Base-by-base conservation (phyloP, 169 alveolate genomes). In the Besnoitia besnoiti region DNA sequence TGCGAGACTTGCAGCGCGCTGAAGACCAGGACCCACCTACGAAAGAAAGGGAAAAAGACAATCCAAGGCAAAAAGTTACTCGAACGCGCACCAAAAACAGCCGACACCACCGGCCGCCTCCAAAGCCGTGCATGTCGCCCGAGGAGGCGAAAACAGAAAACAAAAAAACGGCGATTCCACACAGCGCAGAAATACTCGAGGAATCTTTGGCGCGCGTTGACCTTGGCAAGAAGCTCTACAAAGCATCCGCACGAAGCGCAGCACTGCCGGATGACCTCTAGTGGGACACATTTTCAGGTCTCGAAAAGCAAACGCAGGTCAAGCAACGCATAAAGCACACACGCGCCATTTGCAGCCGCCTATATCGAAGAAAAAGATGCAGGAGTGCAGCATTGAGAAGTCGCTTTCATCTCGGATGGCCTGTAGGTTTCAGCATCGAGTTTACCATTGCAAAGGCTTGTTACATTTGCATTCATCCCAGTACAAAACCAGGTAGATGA, bases 391-490 rank as follows among this genome's bases (percentile, higher is more conserved):
- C 12, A 12, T 42, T 73, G 49, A 39, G 46, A 39, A 39, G n/a
- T 12, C 62, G 12, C 62, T 21, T 19, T 50, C 27, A 19, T 19
- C 61, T 50, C 19, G 8, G 27, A 12, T 50, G 27, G 8, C 19
- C 61, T 19, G 27, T 50, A 8, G 27, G 19, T 50, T 19, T 12
- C n/a, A n/a, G n/a, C n/a, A n/a, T n/a, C 39, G 10, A 73, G 59
- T 73, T 16, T 16, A 75, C 89, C 89, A 90, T 80, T 55, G 90
- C 67, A 91, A 44, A 14, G 94, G 91, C 75, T 62, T 59, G 61
- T 80, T 67, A 61, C 94, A 91, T 3, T 44, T 75, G 49, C 91
- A 75, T 39, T 79, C 87, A 16, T 33, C 50, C 94, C 94, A 91
- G 59, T 80, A 61, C 12, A 40, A 21, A 10, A 30, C 35, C 7